A percentile compares a stretch with the other conserved stretches of the same genome.
These are phyloP conservation scores for Scheffersomyces segobiensis DNA, from an alignment of 1,139 yeast species.

Conservation along the genomic window DNA sequence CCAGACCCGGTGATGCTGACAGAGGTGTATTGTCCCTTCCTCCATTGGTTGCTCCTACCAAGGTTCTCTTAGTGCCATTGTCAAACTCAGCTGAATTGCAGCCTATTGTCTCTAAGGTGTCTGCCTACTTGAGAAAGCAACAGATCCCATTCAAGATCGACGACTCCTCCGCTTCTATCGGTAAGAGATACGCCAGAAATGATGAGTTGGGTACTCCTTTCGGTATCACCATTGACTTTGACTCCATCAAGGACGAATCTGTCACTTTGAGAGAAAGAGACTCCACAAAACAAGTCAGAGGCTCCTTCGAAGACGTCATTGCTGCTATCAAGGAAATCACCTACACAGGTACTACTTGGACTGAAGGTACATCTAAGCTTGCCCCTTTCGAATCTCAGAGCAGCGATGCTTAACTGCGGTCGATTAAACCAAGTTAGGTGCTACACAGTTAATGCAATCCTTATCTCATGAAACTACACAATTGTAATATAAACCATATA, in stretches of 20 bases:
- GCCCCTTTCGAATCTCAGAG: slow-evolving; percentile 61
- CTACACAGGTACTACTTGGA: slow-evolving; percentile 76
- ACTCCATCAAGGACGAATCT: slow-evolving; percentile 83
- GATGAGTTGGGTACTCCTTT: slow-evolving; percentile 99
- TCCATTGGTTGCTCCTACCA: slow-evolving; percentile 96
- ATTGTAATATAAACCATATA: not conserved
- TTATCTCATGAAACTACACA: not conserved
- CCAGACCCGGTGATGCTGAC: slow-evolving; percentile 88
- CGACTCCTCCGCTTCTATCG: slow-evolving; percentile 96
- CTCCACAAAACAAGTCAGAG: slow-evolving; percentile 96
- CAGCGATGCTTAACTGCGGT: slow-evolving; percentile 19
- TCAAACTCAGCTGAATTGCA: slow-evolving; percentile 80
- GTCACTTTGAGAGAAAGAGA: slow-evolving; percentile 98
- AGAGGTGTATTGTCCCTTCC: slow-evolving; percentile 93
- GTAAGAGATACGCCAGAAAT: slow-evolving; percentile 98
- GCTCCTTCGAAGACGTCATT: slow-evolving; percentile 74
- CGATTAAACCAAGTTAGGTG: not conserved
- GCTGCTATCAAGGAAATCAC: slow-evolving; percentile 78
- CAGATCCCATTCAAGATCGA: slow-evolving; percentile 95
- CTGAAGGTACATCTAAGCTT: slow-evolving; percentile 73
- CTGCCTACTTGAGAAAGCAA: slow-evolving; percentile 68
- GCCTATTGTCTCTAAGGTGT: slow-evolving; percentile 71
- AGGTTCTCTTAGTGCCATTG: slow-evolving; percentile 92
- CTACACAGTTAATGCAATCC: not conserved
- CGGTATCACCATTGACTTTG: slow-evolving; percentile 97